A percentile compares a stretch with the other conserved stretches of the same genome.
Conservation (phyloP, 2,329 filamentous ascomycete species). For the Cladosporium austrohemisphaericum region DNA sequence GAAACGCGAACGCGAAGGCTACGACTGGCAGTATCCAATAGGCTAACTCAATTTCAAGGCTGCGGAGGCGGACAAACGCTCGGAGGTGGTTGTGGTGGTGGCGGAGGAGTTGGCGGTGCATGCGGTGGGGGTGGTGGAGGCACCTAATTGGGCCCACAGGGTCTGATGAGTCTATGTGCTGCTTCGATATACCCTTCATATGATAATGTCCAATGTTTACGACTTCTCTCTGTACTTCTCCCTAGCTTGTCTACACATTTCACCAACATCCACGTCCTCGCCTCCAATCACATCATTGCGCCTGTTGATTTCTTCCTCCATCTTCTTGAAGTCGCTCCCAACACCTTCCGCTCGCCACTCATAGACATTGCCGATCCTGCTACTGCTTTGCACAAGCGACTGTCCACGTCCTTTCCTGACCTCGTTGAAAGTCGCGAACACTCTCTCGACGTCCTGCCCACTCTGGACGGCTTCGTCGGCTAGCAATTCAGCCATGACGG, state of each 20-base stretch:
- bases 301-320: conserved; percentile 24
- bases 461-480: conserved; percentile 20
- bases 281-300: conserved; percentile 23
- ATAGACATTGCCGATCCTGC: conserved; percentile 39
- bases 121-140: too few species aligned
- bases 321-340: conserved; percentile 20
- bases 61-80: too few species aligned
- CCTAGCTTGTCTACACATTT: conserved; percentile 22
- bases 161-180: too few species aligned
- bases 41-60: too few species aligned
- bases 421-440: conserved; percentile 39
- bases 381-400: conserved; percentile 42
- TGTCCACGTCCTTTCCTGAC: conserved; percentile 42
- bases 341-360: conserved; percentile 33
- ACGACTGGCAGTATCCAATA: too few species aligned
- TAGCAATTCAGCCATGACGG: conserved; percentile 28
- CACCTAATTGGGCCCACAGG: too few species aligned
- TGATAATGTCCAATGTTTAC: too few species aligned
- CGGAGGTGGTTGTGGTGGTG: too few species aligned
- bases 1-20: too few species aligned
- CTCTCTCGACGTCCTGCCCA: conserved; percentile 29
- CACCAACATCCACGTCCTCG: conserved; percentile 20
- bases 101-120: too few species aligned
- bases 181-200: too few species aligned
- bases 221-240: conserved; percentile 16